Conservation (phyloP, 192 early-diverging fungal genomes). For the Fimicolochytrium jonesii region DNA sequence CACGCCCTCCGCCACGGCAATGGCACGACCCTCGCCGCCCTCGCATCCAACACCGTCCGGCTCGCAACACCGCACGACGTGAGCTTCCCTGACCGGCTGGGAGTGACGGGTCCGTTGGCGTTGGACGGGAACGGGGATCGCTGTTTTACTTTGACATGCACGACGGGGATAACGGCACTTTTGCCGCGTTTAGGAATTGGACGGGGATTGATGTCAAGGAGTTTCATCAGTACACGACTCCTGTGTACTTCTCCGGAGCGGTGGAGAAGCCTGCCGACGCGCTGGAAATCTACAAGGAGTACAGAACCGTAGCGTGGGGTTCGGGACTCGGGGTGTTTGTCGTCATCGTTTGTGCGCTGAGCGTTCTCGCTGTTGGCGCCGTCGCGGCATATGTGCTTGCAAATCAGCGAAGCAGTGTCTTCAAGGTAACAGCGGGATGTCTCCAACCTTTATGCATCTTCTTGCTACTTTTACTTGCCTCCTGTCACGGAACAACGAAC, state of each 20-base stretch:
- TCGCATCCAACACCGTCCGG: too few species aligned
- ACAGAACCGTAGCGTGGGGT: background rate
- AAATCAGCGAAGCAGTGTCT: background rate
- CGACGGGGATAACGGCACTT: background rate
- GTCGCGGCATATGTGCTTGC: background rate
- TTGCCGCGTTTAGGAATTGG: background rate
- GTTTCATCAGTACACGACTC: background rate
- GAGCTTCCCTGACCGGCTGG: background rate
- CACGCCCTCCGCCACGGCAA: too few species aligned
- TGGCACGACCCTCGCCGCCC: too few species aligned
- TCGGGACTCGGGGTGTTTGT: slow-evolving; percentile 7
- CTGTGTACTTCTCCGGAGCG: background rate
- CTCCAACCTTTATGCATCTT: background rate
- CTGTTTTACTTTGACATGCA: background rate
- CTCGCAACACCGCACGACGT: background rate
- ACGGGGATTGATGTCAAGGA: background rate
- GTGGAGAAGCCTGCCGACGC: background rate
- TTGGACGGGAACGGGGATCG: background rate
- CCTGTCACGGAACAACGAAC: too few species aligned
- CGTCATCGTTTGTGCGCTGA: background rate
- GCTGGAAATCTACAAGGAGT: background rate
- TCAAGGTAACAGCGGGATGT: background rate
- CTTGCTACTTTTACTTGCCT: too few species aligned
- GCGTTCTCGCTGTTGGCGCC: background rate
- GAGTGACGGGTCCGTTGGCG: background rate